phyloP scores from a whole-genome alignment of 495 filamentous ascomycete genomes.

The Penicillium subrubescens region DNA sequence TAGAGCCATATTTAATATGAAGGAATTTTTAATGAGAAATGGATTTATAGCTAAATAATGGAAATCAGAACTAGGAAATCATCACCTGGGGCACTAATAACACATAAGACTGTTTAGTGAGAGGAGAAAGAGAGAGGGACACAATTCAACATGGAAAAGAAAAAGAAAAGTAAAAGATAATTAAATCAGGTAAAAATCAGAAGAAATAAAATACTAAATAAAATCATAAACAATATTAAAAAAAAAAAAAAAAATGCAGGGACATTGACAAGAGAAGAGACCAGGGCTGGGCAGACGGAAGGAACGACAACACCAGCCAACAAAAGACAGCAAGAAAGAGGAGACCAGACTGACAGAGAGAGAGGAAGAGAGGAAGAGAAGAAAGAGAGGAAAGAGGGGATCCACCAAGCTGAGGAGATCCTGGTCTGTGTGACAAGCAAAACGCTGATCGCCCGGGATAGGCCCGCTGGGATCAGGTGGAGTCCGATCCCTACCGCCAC shows the following conservation, averaged over 20 bases:
- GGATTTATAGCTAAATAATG: background rate
- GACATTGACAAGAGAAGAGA: background rate
- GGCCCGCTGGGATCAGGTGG: conserved; percentile 24
- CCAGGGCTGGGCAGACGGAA: no score
- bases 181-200: background rate
- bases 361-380: conserved; percentile 11
- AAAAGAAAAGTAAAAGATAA: background rate
- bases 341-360: background rate
- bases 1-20: background rate
- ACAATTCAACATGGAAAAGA: background rate
- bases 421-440: conserved; percentile 36
- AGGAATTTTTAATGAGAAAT: background rate
- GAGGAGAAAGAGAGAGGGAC: background rate
- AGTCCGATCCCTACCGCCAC: conserved; percentile 21
- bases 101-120: background rate
- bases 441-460: conserved; percentile 31
- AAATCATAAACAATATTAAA: background rate
- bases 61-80: background rate
- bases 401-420: conserved; percentile 33
- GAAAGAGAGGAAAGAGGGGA: conserved; percentile 15
- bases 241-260: conserved; percentile 21
- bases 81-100: background rate
- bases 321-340: conserved; percentile 7
- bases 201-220: conserved; percentile 3
- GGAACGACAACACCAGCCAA: no score